phyloP scores from a whole-genome alignment of 2,329 filamentous ascomycete genomes.

The Botrytis galanthina region DNA sequence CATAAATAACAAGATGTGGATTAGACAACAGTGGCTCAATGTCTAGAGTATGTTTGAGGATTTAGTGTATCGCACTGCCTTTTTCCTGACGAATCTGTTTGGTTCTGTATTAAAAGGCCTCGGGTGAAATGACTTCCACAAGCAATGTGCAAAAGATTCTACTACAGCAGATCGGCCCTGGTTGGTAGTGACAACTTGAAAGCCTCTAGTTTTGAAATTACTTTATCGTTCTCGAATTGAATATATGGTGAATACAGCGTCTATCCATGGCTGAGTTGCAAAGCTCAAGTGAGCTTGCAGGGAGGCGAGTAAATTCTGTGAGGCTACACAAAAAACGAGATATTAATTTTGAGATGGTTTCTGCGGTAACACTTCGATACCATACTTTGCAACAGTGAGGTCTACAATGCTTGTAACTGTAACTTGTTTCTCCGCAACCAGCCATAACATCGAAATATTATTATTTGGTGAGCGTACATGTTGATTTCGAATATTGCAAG shows the following conservation, averaged over 20 bases:
- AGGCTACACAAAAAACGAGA: too few species aligned
- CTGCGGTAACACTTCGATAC: background rate
- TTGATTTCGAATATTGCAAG: background rate
- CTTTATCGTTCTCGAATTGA: background rate
- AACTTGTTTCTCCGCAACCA: background rate
- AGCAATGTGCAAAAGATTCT: background rate
- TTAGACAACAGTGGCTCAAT: background rate
- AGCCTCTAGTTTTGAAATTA: background rate
- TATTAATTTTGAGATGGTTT: background rate
- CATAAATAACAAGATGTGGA: background rate
- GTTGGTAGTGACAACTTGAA: background rate
- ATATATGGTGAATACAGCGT: background rate
- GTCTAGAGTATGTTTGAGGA: background rate
- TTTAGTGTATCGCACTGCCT: background rate
- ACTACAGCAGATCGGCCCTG: background rate
- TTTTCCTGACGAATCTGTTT: background rate
- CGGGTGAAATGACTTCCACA: background rate
- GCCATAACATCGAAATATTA: background rate
- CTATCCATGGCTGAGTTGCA: background rate
- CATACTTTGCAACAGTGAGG: background rate
- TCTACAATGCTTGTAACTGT: background rate
- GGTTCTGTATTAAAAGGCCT: background rate
- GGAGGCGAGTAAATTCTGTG: background rate
- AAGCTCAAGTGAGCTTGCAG: background rate
- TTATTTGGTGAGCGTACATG: background rate